A percentile compares a stretch with the other conserved stretches of the same genome.
Conservation (phyloP, 2,329 filamentous ascomycete genomes). For the Phyllosticta ampelicida region DNA sequence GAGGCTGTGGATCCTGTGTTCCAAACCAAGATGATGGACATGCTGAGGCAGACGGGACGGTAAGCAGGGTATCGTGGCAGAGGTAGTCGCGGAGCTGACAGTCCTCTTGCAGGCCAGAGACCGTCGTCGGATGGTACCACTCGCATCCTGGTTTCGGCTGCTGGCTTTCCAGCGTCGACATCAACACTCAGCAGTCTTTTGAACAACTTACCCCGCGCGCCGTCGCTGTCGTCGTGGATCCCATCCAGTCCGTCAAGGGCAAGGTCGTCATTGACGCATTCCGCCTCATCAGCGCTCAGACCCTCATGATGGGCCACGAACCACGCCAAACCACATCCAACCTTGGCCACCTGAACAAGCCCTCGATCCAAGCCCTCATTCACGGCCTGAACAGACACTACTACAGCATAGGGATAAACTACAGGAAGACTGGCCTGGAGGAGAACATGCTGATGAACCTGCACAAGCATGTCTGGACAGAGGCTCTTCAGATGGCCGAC, state of each 20-base stretch:
- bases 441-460: conserved; percentile 99
- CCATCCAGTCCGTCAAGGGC: conserved; percentile 98
- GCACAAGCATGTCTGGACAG: conserved; percentile 99
- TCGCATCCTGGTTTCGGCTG: conserved; percentile 98
- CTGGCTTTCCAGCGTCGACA: conserved; percentile 98
- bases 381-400: conserved; percentile 98
- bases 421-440: conserved; percentile 91
- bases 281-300: conserved; percentile 95
- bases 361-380: conserved; percentile 97
- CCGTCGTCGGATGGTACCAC: conserved; percentile 98
- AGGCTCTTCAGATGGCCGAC: conserved; percentile 93
- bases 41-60: conserved; percentile 95
- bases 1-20: conserved; percentile 98
- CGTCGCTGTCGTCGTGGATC: conserved; percentile 95
- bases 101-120: conserved; percentile 63
- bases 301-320: conserved; percentile 95
- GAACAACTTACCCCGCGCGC: conserved; percentile 95
- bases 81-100: conserved; percentile 14
- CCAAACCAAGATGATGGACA: conserved; percentile 99
- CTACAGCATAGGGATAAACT: conserved; percentile 98
- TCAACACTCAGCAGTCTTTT: conserved; percentile 99
- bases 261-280: conserved; percentile 99
- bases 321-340: conserved; percentile 97
- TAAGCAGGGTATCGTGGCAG: conserved; percentile 34
- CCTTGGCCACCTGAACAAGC: conserved; percentile 95